Base-by-base conservation (phyloP, 2,329 filamentous ascomycete species). In the Apiospora hydei region DNA sequence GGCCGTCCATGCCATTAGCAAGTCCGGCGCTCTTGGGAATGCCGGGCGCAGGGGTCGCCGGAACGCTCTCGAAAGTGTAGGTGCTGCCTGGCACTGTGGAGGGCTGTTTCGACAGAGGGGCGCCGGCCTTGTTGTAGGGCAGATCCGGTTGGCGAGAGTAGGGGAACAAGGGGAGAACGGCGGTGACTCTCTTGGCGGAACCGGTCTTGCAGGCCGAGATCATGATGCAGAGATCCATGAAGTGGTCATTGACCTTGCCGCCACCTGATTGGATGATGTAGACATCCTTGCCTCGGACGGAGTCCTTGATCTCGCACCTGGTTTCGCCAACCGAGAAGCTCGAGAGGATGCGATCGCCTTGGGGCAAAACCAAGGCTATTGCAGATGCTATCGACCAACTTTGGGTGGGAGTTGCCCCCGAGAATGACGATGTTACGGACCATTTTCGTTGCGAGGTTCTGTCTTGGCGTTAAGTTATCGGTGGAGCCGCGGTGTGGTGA, bases 271-370 rank as follows among this genome's bases (percentile, higher is more conserved):
- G 96, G 79, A 99, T 95, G 81, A 98, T 98, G 85, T 97, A 99
- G 82, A 98, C 96, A 90, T 99, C 96, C 83, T 99, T 99, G 78
- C 94, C 96, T 78, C 96, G 93, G 70, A 99, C 96, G 18, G 95
- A 98, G 84, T 99, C 96, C 82, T 96, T 90, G 80, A 99, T 97
- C 84, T 98, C 96, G 75, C 97, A 96, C 70, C 96, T 91, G 76
- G 94, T 97, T 86, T 98, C 96, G 77, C 96, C 96, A 69, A 96
- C 95, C 44, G 95, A 94, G 86, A 99, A 99, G 85, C 98, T 98
- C 80, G 88, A 90, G 67, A 98, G 90, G 74, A 95, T 91, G 77
- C 96, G 93, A 80, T 95, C 92, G 77, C 94, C 94, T 30, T 90
- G 87, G n/a, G 94, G 92, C 70, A 99, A 99, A 91, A 77, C 95